A percentile compares a stretch with the other conserved stretches of the same genome.
These are phyloP conservation scores for Scheffersomyces amazonensis DNA, from an alignment of 805 yeast species.

Conservation along the genomic window DNA sequence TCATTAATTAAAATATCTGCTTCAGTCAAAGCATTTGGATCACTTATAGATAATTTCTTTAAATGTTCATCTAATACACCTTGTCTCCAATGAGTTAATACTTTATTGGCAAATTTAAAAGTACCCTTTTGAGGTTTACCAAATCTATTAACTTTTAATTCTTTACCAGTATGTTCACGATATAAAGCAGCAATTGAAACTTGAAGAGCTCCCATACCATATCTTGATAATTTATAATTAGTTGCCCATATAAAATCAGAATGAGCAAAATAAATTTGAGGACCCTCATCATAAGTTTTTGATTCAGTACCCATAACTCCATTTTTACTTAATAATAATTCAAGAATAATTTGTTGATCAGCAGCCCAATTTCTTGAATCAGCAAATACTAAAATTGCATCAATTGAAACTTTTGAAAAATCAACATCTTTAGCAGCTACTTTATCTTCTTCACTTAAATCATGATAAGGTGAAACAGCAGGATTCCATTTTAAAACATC, in stretches of 20 bases:
- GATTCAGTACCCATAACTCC: conserved; percentile 86
- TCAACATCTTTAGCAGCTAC: conserved; percentile 55
- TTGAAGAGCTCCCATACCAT: conserved; percentile 94
- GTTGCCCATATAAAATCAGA: conserved; percentile 95
- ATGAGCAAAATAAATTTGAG: conserved; percentile 83
- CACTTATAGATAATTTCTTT: conserved; percentile 46
- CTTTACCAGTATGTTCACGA: conserved; percentile 80
- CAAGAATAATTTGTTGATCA: conserved; percentile 86
- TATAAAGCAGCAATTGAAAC: conserved; percentile 83
- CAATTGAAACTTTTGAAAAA: conserved; percentile 64
- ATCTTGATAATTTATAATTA: conserved; percentile 73
- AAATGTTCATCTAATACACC: conserved; percentile 74
- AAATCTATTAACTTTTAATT: conserved; percentile 74
- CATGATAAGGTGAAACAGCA: conserved; percentile 80
- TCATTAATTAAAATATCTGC: conserved; percentile 42
- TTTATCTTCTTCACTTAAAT: conserved; percentile 68
- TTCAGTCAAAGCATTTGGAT: conserved; percentile 36
- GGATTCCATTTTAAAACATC: conserved; percentile 88
- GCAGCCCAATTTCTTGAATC: conserved; percentile 93
- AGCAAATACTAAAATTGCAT: conserved; percentile 85
- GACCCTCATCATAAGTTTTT: conserved; percentile 70
- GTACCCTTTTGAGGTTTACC: conserved; percentile 92
- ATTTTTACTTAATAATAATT: conserved; percentile 66
- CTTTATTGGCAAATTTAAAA: conserved; percentile 77
- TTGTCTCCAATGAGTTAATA: conserved; percentile 73